Evolutionary conservation across 1,284 basidiomycete species (phyloP).

Genomic region (Apiotrichum veenhuisii): DNA sequence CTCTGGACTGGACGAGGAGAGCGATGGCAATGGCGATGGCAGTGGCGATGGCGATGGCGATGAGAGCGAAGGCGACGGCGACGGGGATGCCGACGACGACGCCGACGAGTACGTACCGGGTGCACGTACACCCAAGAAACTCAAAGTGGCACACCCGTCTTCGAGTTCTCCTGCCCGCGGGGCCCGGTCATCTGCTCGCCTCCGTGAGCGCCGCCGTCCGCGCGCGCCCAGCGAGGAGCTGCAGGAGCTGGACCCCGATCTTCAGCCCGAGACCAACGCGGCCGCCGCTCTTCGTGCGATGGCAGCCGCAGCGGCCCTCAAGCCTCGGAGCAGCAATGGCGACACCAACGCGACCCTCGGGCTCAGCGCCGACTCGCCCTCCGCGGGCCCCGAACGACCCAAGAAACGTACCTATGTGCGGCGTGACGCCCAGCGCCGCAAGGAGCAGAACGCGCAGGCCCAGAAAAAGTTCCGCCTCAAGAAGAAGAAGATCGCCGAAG

Average conservation of each 20-base stretch:
- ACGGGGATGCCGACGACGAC: background rate
- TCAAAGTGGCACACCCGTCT: background rate
- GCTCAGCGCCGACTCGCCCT: no score
- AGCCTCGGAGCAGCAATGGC: background rate
- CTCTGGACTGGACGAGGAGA: background rate
- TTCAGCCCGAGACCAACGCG: background rate
- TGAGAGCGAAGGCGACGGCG: no score
- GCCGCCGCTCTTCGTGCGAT: background rate
- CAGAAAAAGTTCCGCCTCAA: constrained; percentile 29
- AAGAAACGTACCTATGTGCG: constrained; percentile 19
- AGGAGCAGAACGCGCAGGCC: constrained; percentile 28
- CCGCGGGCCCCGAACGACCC: background rate
- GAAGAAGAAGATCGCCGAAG: constrained; percentile 26
- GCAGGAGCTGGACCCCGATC: background rate
- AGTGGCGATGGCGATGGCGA: background rate
- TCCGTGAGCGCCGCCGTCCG: background rate
- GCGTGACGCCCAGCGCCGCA: constrained; percentile 24
- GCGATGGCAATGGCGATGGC: background rate
- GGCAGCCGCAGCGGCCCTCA: background rate
- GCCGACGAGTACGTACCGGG: background rate
- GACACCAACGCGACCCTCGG: background rate
- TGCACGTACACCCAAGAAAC: background rate
- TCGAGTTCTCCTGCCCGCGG: background rate
- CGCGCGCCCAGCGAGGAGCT: background rate
- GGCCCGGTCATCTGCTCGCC: background rate